Percentiles rank a stretch among this genome's conserved stretches.
Evolutionary conservation across 1,139 yeast genomes (phyloP).

Genomic region (Taphrina pruni): DNA sequence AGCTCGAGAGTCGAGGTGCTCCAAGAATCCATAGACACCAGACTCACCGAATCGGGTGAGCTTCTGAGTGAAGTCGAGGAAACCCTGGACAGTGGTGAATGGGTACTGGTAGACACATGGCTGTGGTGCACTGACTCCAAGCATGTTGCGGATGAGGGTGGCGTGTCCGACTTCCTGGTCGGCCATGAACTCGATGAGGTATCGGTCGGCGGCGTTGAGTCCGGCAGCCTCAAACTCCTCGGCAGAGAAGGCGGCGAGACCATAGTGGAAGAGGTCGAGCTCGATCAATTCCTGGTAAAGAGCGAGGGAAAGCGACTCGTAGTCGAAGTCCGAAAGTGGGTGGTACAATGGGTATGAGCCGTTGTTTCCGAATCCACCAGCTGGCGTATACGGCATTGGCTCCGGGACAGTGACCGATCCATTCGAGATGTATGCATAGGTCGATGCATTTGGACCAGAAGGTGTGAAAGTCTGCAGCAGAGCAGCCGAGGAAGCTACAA

Average conservation of each 20-base stretch:
- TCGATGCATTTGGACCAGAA: conserved; percentile 37
- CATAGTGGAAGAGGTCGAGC: conserved; percentile 43
- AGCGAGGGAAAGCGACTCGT: conserved; percentile 42
- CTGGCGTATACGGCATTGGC: conserved; percentile 44
- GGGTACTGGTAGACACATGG: conserved; percentile 43
- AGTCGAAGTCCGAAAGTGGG: conserved; percentile 45
- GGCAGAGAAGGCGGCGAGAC: conserved; percentile 43
- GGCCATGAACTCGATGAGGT: conserved; percentile 44
- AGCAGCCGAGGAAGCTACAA: conserved; percentile 25
- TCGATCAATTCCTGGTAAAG: conserved; percentile 44
- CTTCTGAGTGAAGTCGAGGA: conserved; percentile 42
- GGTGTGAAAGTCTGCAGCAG: conserved; percentile 37
- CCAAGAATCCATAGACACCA: conserved; percentile 44
- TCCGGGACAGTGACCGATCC: conserved; percentile 39
- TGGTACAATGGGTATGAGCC: conserved; percentile 42
- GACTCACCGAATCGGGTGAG: conserved; percentile 44
- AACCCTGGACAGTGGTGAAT: conserved; percentile 41
- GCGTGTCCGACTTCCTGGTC: conserved; percentile 44
- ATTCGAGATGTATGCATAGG: conserved; percentile 42
- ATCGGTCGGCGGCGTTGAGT: conserved; percentile 39
- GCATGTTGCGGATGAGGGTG: conserved; percentile 43
- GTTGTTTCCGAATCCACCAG: conserved; percentile 43
- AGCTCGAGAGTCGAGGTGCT: conserved; percentile 44
- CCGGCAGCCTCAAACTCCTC: conserved; percentile 44
- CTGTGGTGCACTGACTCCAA: conserved; percentile 43